Conservation (phyloP, 345 rosid species). For the Camelina sativa region DNA sequence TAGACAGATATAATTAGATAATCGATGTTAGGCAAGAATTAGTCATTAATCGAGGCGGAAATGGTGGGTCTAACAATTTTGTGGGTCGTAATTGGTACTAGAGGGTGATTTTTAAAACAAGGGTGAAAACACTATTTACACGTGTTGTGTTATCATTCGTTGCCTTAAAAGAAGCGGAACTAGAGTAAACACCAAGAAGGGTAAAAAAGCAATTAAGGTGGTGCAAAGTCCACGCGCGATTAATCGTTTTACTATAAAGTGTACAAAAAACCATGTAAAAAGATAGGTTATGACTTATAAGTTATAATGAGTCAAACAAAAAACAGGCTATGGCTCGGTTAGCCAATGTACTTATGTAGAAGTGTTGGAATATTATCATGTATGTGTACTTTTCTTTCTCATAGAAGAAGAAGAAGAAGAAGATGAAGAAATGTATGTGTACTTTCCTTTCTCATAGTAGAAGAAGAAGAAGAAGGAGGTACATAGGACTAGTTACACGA, state of each 20-base stretch:
- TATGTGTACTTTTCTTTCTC: not conserved
- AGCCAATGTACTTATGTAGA: not conserved
- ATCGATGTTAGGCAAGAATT: no score
- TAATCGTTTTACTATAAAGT: no score
- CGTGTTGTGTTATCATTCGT: not conserved
- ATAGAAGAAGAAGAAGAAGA: no score
- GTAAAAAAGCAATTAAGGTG: not conserved
- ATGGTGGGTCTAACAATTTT: no score
- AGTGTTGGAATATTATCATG: not conserved
- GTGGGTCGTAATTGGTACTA: no score
- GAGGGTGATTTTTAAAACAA: no score
- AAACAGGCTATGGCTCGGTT: not conserved
- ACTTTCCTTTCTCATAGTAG: not conserved
- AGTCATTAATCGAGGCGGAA: no score
- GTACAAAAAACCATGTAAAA: not conserved
- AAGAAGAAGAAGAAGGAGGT: not conserved
- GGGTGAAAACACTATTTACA: not conserved
- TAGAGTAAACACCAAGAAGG: not conserved
- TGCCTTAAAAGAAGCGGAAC: no score
- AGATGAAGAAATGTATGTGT: not conserved
- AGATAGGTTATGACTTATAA: not conserved
- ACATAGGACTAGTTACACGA: not conserved
- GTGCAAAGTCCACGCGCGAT: not conserved
- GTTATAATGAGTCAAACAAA: not conserved
- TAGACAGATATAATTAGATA: no score